A percentile compares a stretch with the other conserved stretches of the same genome.
Evolutionary conservation across 1,284 basidiomycete genomes (phyloP).

Genomic region (Microbotryum intermedium): DNA sequence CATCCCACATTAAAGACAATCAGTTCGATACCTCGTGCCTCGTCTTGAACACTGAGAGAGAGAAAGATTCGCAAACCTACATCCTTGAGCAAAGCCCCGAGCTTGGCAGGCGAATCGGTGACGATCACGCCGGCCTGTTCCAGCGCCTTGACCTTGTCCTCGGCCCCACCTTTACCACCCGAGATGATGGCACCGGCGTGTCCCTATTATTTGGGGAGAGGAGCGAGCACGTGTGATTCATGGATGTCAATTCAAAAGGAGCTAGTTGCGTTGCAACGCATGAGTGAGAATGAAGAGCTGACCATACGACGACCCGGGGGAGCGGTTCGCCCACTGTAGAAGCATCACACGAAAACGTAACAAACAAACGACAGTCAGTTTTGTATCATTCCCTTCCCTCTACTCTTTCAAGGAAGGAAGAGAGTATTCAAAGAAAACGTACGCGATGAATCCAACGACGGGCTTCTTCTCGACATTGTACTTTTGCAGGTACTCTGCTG

Average conservation of each 20-base stretch:
- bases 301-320: constrained; percentile 92
- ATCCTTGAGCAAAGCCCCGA: constrained; percentile 78
- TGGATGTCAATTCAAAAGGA: too few species aligned
- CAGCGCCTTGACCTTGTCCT: constrained; percentile 92
- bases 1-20: too few species aligned
- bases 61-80: constrained; percentile 40
- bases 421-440: constrained; percentile 49
- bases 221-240: too few species aligned
- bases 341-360: not conserved
- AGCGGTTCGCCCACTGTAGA: constrained; percentile 53
- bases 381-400: too few species aligned
- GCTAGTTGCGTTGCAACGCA: too few species aligned
- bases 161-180: constrained; percentile 93
- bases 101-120: constrained; percentile 91
- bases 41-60: not conserved
- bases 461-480: constrained; percentile 96
- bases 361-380: not conserved
- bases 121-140: constrained; percentile 88
- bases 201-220: constrained; percentile 43
- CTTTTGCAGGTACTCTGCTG: constrained; percentile 75
- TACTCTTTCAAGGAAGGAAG: too few species aligned
- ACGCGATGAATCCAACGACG: constrained; percentile 96
- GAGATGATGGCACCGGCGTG: constrained; percentile 97
- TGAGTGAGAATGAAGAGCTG: not conserved
- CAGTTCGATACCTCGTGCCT: not conserved